Base-by-base conservation (phyloP, 2,329 filamentous ascomycete species). In the Colletotrichum noveboracense region DNA sequence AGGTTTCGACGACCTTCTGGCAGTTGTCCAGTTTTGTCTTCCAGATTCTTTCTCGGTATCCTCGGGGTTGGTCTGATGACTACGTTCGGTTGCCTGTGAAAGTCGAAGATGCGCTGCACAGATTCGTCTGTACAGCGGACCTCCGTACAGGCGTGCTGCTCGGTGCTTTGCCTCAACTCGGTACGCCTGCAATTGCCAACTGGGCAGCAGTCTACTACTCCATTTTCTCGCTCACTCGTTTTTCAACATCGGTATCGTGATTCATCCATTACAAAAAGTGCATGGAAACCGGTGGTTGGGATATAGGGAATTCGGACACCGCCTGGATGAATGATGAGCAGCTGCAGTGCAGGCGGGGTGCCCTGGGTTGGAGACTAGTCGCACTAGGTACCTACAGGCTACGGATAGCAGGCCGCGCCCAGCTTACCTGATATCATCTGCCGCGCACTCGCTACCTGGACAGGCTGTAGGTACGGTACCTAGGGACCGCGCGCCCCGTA, bases 401-500 rank as follows among this genome's bases (percentile, higher is more conserved):
- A 64, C 30, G 32, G 60, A 34, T 64, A 34, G 13, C 32, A 32
- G 13, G 7, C 36, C 68, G 24, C 24, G 24, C 38, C 43, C 28
- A 36, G 70, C 36, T 55, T 67, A 75, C 61, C 69, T 70, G 66
- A 70, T 36, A 72, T 55, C 62, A 43, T 58, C 68, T 48, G 26
- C 64, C 38, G 64, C 24, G 64, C 26, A 66, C 24, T 34, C 38
- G 18, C 32, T 65, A 28, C 14, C 28, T 34, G 36, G n/a, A 14
- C 34, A 64, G 61, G 21, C 21, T 64, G n/a, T 64, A 68, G 69
- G 55, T 64, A 58, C 64, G 69, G 55, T 64, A 58, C 64, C 56
- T 56, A 67, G 69, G 55, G 70, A 58, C 64, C 58, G 56, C 74
- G n/a, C 73, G 30, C 64, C 70, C 43, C 43, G 18, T 48, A 75